Percentiles rank a stretch among this genome's conserved stretches.
Conservation (phyloP, 352 stramenopile species). For the Phytophthora pisi region DNA sequence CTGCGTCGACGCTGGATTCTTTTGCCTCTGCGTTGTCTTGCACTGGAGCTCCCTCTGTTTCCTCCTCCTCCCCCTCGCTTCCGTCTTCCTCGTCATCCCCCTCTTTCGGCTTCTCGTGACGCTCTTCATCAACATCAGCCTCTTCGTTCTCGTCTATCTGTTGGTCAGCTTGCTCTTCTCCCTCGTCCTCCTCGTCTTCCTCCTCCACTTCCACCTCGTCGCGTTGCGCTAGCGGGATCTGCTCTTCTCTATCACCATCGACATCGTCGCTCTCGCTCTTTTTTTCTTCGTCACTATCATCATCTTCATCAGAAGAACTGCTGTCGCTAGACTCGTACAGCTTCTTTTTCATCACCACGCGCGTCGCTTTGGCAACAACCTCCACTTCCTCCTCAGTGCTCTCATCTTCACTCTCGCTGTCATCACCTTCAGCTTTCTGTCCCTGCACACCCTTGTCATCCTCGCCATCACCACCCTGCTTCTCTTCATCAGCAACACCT, state of each 20-base stretch:
- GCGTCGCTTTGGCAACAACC: neutral
- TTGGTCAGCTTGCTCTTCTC: neutral
- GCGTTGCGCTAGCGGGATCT: slow-evolving; percentile 24
- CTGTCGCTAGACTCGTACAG: slow-evolving; percentile 16
- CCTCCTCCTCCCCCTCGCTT: slow-evolving; percentile 1
- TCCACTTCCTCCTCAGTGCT: slow-evolving; percentile 16
- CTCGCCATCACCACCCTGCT: neutral
- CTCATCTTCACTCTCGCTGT: slow-evolving; percentile 16
- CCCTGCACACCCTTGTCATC: slow-evolving; percentile 2
- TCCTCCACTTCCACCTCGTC: slow-evolving; percentile 29
- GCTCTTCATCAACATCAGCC: neutral
- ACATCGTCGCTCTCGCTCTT: slow-evolving; percentile 15
- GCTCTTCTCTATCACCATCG: slow-evolving; percentile 22
- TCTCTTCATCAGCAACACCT: slow-evolving; percentile 2
- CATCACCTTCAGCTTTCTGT: slow-evolving; percentile 16
- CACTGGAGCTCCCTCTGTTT: neutral
- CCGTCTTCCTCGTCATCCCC: neutral
- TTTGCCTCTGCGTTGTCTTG: slow-evolving; percentile 1
- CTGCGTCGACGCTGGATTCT: slow-evolving; percentile 6
- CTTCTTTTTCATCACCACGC: slow-evolving; percentile 10
- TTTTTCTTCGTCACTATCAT: slow-evolving; percentile 4
- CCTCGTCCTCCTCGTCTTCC: slow-evolving; percentile 15
- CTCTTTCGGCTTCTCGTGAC: neutral
- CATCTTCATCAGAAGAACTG: slow-evolving; percentile 17
- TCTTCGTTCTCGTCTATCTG: neutral